phyloP scores from a whole-genome alignment of 805 yeast species.

The Phaffomyces thermotolerans region DNA sequence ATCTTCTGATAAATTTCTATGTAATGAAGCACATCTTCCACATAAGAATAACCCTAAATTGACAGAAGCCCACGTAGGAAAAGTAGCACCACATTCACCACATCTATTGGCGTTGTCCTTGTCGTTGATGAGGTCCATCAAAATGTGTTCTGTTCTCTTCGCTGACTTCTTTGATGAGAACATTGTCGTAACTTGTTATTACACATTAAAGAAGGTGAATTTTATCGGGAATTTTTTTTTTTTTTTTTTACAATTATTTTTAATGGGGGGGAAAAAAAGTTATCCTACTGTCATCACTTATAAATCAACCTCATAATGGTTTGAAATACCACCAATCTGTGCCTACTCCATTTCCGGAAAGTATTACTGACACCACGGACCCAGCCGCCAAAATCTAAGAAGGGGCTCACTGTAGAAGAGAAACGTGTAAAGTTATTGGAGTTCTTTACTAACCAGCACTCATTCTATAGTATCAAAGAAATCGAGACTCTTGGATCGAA shows the following conservation, averaged over 20 bases:
- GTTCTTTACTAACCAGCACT: constrained; percentile 34
- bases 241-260: too few relatives aligned
- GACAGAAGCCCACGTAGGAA: constrained; percentile 41
- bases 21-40: constrained; percentile 79
- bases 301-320: neutral
- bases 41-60: constrained; percentile 65
- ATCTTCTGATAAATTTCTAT: constrained; percentile 55
- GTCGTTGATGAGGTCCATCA: constrained; percentile 53
- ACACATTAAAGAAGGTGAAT: neutral
- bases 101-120: constrained; percentile 60
- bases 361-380: neutral
- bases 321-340: neutral
- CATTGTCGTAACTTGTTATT: constrained; percentile 13
- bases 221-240: neutral
- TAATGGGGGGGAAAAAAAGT: too few relatives aligned
- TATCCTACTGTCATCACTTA: too few relatives aligned
- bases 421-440: constrained; percentile 30
- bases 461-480: constrained; percentile 43
- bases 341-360: too few relatives aligned
- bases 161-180: constrained; percentile 31
- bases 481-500: constrained; percentile 39
- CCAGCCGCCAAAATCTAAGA: constrained; percentile 15
- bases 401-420: constrained; percentile 32
- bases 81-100: constrained; percentile 67
- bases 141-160: constrained; percentile 39